Evolutionary conservation across 2,329 filamentous ascomycete genomes (phyloP), one percentile per base, ranked within the genome.

Genomic region (Lecanosticta acicola): DNA sequence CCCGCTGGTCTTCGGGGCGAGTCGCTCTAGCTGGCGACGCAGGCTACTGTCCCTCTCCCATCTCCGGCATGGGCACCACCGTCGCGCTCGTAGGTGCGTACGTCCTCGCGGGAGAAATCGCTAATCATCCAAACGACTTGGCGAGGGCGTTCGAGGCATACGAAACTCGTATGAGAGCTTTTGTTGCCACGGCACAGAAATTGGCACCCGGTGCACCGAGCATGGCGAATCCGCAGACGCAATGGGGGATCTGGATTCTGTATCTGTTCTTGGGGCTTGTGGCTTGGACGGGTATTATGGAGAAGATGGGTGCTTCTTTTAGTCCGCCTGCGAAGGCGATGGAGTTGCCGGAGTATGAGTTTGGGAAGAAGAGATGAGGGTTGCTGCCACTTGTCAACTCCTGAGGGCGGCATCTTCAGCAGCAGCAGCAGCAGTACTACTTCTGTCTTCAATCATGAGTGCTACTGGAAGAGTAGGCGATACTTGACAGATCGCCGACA

Each of bases 51-150:
- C 54, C 56, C 13, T 57, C 54, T 17, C 60, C 60, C 2, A 51
- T 63, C 20, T 56, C 54, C 14, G 63, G 62, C 2, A 59, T 65
- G 55, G 62, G 62, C 0, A 64, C 62, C 0, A 63, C 59, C 0
- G 47, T 62, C 1, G 61, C 59, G 1, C 41, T 64, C 10, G 53
- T 55, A 8, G 60, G 62, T 3, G 58, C 62, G 0, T 62, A 64
- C 40, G 50, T 59, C 41, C 59, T 65, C 8, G 61, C 61, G 14
- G 59, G 62, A 18, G 59, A 53, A 34, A 32, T 66, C 2, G 35
- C 46, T 7, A 49, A 51, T 8, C 32, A 53, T 13, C 37, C 48
- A 1, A 32, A 57, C 3, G 43, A 57, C 24, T 33, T 45, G 13
- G 14, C 38, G 1, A 34, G 43, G n/a, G 63, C 59, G 0, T 55